These are phyloP conservation scores for Edaphochlamys debaryana DNA, from an alignment of 139 green algal species.

Conservation along the genomic window DNA sequence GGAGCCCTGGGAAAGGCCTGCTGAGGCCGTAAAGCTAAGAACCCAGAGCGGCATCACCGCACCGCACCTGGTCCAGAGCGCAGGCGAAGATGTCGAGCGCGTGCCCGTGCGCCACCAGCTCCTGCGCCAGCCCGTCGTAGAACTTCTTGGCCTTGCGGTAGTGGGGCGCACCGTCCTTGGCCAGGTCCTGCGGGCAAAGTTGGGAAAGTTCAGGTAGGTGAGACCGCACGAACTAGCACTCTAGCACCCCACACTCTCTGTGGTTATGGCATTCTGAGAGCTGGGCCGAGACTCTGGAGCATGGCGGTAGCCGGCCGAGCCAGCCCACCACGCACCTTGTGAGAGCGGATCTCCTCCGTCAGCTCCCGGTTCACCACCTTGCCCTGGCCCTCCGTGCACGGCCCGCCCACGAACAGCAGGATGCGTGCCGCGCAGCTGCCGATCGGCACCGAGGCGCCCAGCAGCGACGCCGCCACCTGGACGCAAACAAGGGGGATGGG, in stretches of 20 bases:
- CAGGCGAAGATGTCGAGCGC: constrained; percentile 95
- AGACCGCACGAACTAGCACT: too few relatives aligned
- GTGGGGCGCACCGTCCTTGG: constrained; percentile 89
- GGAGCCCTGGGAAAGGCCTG: too few relatives aligned
- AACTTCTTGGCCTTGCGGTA: constrained; percentile 92
- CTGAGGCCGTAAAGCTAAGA: too few relatives aligned
- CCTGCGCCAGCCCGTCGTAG: constrained; percentile 83
- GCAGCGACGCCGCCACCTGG: constrained; percentile 86
- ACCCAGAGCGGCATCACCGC: too few relatives aligned
- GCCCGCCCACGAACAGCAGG: constrained; percentile 93
- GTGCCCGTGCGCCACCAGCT: constrained; percentile 90
- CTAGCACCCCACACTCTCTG: too few relatives aligned
- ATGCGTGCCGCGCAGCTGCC: constrained; percentile 81
- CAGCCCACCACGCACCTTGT: constrained; percentile 61
- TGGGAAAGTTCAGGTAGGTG: neutral
- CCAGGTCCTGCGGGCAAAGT: constrained; percentile 83
- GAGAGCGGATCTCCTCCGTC: constrained; percentile 88
- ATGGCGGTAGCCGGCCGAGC: too few relatives aligned
- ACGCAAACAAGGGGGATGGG: neutral
- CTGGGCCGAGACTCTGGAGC: too few relatives aligned
- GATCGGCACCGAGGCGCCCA: constrained; percentile 80
- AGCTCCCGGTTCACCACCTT: constrained; percentile 89
- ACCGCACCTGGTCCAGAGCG: constrained; percentile 92
- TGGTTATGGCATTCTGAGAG: too few relatives aligned
- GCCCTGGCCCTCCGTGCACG: constrained; percentile 90